A percentile compares a stretch with the other conserved stretches of the same genome.
Evolutionary conservation across 2,329 filamentous ascomycete species (phyloP).

Genomic region (Rutstroemia sp.): DNA sequence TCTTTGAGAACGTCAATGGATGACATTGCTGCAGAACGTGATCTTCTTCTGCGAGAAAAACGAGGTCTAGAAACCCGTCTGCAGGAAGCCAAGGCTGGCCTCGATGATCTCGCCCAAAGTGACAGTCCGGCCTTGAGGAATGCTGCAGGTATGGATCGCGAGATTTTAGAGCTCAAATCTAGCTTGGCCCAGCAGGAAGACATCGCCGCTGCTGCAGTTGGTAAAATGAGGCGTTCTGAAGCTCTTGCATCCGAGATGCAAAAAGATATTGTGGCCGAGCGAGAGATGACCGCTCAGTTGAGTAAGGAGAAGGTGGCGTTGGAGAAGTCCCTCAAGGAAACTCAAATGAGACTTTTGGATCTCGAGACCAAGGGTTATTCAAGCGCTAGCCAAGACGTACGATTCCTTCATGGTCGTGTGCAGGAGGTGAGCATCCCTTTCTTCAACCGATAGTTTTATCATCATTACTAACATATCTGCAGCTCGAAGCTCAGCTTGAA

Average conservation of each 20-base stretch:
- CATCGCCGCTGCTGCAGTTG: slow-evolving; percentile 81
- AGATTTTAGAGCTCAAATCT: slow-evolving; percentile 83
- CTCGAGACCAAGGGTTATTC: slow-evolving; percentile 97
- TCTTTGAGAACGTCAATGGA: slow-evolving; percentile 77
- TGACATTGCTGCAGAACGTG: slow-evolving; percentile 77
- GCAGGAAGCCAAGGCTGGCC: slow-evolving; percentile 76
- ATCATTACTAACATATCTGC: slow-evolving; percentile 23
- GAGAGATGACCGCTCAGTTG: slow-evolving; percentile 72
- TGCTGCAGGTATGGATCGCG: slow-evolving; percentile 79
- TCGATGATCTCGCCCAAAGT: slow-evolving; percentile 80
- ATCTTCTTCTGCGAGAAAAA: slow-evolving; percentile 81
- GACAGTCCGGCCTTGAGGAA: slow-evolving; percentile 85
- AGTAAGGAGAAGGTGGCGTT: slow-evolving; percentile 85
- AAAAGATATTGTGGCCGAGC: slow-evolving; percentile 81
- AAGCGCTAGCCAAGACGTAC: slow-evolving; percentile 86
- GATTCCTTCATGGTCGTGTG: slow-evolving; percentile 88
- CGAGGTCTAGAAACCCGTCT: slow-evolving; percentile 78
- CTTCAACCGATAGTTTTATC: background rate
- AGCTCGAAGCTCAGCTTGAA: slow-evolving; percentile 87
- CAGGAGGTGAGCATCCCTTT: slow-evolving; percentile 66
- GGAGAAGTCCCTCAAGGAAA: slow-evolving; percentile 85
- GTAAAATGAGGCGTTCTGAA: slow-evolving; percentile 95
- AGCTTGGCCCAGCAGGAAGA: slow-evolving; percentile 89
- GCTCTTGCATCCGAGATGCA: slow-evolving; percentile 82
- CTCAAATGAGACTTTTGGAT: slow-evolving; percentile 84